Percentiles rank a stretch among this genome's conserved stretches.
These are phyloP conservation scores for Annulohypoxylon stygium DNA, from an alignment of 495 filamentous ascomycete genomes.

Conservation along the genomic window DNA sequence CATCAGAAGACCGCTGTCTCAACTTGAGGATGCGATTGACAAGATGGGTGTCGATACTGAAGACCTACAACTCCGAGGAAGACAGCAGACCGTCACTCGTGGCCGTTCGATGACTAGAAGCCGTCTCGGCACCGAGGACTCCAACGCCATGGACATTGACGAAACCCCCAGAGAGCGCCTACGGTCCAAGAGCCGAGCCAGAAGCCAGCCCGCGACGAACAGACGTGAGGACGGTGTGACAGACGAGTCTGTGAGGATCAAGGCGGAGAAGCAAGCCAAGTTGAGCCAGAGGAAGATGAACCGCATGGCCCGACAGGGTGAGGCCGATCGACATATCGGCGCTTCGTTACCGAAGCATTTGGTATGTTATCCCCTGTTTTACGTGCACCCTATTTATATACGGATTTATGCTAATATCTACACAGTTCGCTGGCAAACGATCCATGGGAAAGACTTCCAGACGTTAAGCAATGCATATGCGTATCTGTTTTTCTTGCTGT, in stretches of 20 bases:
- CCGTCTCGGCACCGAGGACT: conserved; percentile 66
- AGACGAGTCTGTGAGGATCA: conserved; percentile 70
- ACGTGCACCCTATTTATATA: neutral
- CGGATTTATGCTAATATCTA: conserved; percentile 49
- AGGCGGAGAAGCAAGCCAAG: conserved; percentile 88
- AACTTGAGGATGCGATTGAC: conserved; percentile 87
- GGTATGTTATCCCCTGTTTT: conserved; percentile 66
- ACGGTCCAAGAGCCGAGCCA: conserved; percentile 80
- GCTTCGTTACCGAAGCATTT: conserved; percentile 89
- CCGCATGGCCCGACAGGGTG: conserved; percentile 93
- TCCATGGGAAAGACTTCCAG: conserved; percentile 49
- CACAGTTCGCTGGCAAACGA: conserved; percentile 51
- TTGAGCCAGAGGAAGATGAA: conserved; percentile 98
- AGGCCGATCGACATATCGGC: conserved; percentile 92
- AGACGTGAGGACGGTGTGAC: conserved; percentile 84
- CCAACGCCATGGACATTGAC: conserved; percentile 91
- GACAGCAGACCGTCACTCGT: conserved; percentile 68
- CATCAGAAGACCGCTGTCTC: conserved; percentile 79
- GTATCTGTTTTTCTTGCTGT: conserved; percentile 3
- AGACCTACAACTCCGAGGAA: conserved; percentile 76
- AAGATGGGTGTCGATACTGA: conserved; percentile 86
- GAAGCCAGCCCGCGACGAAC: conserved; percentile 82
- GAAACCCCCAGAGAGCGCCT: conserved; percentile 70
- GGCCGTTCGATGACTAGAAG: conserved; percentile 70
- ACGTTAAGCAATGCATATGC: conserved; percentile 48